These are phyloP conservation scores for Rubia occidens DNA, from an alignment of 305 asterid genomes.

Conservation along the genomic window DNA sequence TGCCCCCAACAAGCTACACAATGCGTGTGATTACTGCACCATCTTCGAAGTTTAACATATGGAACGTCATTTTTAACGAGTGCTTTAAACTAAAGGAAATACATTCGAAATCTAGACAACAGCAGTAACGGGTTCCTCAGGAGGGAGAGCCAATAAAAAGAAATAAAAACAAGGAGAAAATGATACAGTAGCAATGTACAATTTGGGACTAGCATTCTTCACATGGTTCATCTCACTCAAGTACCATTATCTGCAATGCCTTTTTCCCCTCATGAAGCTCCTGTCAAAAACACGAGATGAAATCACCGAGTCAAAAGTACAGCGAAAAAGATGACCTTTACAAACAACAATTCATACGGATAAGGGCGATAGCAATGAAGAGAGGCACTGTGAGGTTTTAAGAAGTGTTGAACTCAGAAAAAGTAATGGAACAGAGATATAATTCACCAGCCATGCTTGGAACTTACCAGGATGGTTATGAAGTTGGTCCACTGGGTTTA, in stretches of 20 bases:
- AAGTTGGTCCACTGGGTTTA: conserved; percentile 31
- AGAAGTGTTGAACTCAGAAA: not conserved
- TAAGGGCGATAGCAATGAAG: not conserved
- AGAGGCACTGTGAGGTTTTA: not conserved
- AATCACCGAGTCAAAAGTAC: not conserved
- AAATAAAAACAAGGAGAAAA: not conserved
- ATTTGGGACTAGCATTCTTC: not conserved
- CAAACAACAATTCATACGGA: not conserved
- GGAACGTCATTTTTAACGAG: not conserved
- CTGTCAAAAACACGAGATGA: not conserved
- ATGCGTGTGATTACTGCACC: not conserved
- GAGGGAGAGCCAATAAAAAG: not conserved
- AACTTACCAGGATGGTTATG: conserved; percentile 17
- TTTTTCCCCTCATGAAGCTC: not conserved
- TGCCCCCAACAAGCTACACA: not conserved
- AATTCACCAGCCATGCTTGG: not conserved
- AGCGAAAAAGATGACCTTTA: not conserved
- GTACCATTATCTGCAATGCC: not conserved
- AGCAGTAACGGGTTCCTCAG: not conserved
- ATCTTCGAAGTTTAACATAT: not conserved
- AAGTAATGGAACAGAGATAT: not conserved
- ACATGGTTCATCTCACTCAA: not conserved
- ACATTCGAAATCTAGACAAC: not conserved
- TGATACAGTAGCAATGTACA: not conserved
- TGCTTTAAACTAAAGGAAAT: not conserved